A percentile compares a stretch with the other conserved stretches of the same genome.
Evolutionary conservation across 345 rosid genomes (phyloP).

Genomic region (Camelina neglecta): DNA sequence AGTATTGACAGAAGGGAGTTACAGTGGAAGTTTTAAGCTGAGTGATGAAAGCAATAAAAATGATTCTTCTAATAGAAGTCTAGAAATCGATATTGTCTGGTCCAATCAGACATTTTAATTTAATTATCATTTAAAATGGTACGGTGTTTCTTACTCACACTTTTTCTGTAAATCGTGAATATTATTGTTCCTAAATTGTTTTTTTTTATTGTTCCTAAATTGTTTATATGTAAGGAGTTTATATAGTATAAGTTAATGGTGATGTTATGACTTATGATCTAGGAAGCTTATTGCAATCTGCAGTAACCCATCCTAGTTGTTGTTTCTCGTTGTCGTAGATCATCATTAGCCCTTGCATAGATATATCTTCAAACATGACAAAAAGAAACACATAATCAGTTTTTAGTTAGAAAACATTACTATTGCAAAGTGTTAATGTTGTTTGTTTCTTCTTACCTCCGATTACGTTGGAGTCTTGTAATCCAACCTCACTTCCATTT

Average conservation of each 20-base stretch:
- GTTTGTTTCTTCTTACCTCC: constrained; percentile 56
- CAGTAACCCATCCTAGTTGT: constrained; percentile 70
- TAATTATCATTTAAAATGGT: not conserved
- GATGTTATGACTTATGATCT: constrained; percentile 46
- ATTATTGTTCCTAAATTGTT: not conserved
- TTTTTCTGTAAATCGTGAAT: no score
- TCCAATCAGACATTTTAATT: constrained; percentile 46
- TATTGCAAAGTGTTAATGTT: not conserved
- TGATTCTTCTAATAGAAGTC: constrained; percentile 55
- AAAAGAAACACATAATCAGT: not conserved
- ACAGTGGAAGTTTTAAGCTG: constrained; percentile 64
- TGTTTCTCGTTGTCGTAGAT: constrained; percentile 71
- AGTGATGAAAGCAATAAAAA: constrained; percentile 61
- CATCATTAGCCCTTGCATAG: constrained; percentile 64
- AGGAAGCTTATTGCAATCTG: constrained; percentile 60
- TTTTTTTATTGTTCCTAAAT: not conserved
- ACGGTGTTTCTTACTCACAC: not conserved
- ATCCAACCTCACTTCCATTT: constrained; percentile 60
- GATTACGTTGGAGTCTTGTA: constrained; percentile 55
- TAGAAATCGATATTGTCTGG: constrained; percentile 78
- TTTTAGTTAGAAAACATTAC: not conserved
- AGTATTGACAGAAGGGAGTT: constrained; percentile 73
- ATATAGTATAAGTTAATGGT: not conserved
- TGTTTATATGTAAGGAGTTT: not conserved
- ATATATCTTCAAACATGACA: constrained; percentile 47